Evolutionary conservation across 306 rosid genomes (phyloP).

Genomic region (Astragalus glycyphyllos): DNA sequence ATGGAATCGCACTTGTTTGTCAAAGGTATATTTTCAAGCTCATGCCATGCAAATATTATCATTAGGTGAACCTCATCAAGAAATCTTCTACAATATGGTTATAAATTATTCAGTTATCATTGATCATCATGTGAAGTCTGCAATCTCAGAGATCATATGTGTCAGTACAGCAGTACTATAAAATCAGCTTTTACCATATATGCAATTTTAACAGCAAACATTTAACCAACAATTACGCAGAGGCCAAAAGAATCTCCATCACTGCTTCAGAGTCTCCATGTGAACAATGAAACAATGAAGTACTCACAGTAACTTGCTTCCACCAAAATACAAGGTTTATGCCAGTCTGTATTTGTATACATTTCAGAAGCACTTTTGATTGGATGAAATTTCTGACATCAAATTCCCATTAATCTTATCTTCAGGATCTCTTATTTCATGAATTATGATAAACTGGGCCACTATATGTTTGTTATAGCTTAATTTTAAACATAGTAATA

Average conservation of each 20-base stretch:
- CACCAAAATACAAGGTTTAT: conserved; percentile 50
- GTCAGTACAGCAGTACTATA: conserved; percentile 22
- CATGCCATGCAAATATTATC: conserved; percentile 8
- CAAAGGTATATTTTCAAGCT: conserved; percentile 17
- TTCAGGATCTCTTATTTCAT: conserved; percentile 48
- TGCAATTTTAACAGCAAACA: conserved; percentile 22
- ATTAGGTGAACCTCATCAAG: background rate
- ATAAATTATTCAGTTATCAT: conserved; percentile 36
- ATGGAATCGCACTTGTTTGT: conserved; percentile 4
- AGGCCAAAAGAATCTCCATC: conserved; percentile 37
- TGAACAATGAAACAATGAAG: conserved; percentile 42
- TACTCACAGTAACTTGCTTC: conserved; percentile 40
- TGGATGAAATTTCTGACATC: conserved; percentile 66
- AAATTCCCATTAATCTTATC: conserved; percentile 53
- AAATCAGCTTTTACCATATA: conserved; percentile 24
- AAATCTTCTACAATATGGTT: background rate
- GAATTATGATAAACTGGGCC: conserved; percentile 46
- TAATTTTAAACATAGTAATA: background rate
- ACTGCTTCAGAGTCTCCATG: conserved; percentile 20
- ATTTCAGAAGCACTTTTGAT: conserved; percentile 54
- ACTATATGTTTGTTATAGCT: background rate
- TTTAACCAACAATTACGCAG: conserved; percentile 20
- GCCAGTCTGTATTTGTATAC: conserved; percentile 57
- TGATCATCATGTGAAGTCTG: conserved; percentile 50
- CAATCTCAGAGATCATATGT: conserved; percentile 21